Evolutionary conservation across 345 rosid species (phyloP).

Genomic region (Chamaenerion angustifolium): DNA sequence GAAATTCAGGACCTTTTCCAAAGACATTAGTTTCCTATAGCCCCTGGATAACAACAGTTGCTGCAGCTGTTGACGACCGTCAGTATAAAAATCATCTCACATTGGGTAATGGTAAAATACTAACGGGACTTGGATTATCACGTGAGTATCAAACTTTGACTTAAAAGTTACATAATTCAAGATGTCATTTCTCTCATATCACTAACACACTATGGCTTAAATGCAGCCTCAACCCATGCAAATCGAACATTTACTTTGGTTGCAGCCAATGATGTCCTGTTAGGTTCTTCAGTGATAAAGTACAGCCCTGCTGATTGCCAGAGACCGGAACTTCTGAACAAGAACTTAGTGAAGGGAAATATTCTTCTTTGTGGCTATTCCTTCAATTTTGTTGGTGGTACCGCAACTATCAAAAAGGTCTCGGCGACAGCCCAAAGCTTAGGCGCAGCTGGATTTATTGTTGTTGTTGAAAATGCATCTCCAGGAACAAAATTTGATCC

Average conservation of each 20-base stretch:
- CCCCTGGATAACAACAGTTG: conserved; percentile 96
- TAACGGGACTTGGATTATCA: conserved; percentile 79
- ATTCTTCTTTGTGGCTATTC: conserved; percentile 98
- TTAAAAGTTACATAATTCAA: neutral
- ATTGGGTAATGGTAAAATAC: conserved; percentile 74
- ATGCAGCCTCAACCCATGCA: conserved; percentile 76
- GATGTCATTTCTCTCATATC: conserved; percentile 3
- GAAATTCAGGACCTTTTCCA: conserved; percentile 96
- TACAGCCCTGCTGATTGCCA: conserved; percentile 92
- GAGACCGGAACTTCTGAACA: conserved; percentile 80
- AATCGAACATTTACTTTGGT: conserved; percentile 72
- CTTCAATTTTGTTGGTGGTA: conserved; percentile 86
- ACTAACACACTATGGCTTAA: conserved; percentile 2
- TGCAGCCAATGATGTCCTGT: conserved; percentile 88
- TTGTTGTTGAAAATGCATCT: conserved; percentile 90
- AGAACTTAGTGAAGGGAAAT: conserved; percentile 72
- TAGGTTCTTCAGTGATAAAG: conserved; percentile 61
- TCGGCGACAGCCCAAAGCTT: conserved; percentile 82
- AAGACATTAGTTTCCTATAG: conserved; percentile 90
- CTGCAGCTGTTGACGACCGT: conserved; percentile 94
- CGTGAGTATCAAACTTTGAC: conserved; percentile 36
- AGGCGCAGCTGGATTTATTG: conserved; percentile 96
- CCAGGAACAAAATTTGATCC: conserved; percentile 97
- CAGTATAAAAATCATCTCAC: conserved; percentile 85
- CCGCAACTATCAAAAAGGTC: conserved; percentile 91